Conservation (phyloP, 2,329 filamentous ascomycete species). For the Cladosporium velox region DNA sequence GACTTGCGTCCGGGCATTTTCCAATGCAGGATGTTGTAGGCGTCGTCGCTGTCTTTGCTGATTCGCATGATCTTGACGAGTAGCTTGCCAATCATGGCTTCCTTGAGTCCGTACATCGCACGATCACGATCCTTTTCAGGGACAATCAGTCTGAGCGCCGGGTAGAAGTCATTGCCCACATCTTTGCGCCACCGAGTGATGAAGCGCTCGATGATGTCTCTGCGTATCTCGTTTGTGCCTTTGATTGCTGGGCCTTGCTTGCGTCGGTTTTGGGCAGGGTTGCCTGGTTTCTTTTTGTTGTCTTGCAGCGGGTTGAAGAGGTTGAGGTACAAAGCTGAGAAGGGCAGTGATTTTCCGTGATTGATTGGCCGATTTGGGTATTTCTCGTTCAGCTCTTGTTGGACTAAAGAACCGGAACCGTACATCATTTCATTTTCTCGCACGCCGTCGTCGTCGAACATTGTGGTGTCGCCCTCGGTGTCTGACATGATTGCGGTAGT, state of each 20-base stretch:
- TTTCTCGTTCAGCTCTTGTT: constrained; percentile 55
- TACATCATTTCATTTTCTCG: constrained; percentile 55
- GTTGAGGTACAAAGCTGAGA: constrained; percentile 73
- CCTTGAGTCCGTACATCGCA: constrained; percentile 91
- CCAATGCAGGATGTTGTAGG: constrained; percentile 83
- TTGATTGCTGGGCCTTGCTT: neutral
- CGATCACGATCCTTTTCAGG: constrained; percentile 92
- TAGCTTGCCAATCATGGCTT: constrained; percentile 84
- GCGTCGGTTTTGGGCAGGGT: constrained; percentile 57
- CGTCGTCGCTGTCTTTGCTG: constrained; percentile 86
- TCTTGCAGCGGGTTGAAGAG: constrained; percentile 82
- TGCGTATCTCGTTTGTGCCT: constrained; percentile 72
- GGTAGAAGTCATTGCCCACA: constrained; percentile 90
- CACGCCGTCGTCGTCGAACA: constrained; percentile 44
- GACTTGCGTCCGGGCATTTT: constrained; percentile 75
- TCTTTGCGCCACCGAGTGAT: constrained; percentile 83
- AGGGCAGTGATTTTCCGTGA: constrained; percentile 74
- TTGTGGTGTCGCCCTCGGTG: constrained; percentile 26
- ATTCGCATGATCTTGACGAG: constrained; percentile 93
- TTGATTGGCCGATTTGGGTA: constrained; percentile 84
- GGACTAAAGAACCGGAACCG: constrained; percentile 44
- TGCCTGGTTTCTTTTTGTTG: constrained; percentile 71
- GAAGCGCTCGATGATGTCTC: constrained; percentile 81
- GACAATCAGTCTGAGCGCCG: constrained; percentile 85
- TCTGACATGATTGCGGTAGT: constrained; percentile 14